These are phyloP conservation scores for Drechslera avenae DNA, from an alignment of 2,329 filamentous ascomycete species.

Conservation along the genomic window DNA sequence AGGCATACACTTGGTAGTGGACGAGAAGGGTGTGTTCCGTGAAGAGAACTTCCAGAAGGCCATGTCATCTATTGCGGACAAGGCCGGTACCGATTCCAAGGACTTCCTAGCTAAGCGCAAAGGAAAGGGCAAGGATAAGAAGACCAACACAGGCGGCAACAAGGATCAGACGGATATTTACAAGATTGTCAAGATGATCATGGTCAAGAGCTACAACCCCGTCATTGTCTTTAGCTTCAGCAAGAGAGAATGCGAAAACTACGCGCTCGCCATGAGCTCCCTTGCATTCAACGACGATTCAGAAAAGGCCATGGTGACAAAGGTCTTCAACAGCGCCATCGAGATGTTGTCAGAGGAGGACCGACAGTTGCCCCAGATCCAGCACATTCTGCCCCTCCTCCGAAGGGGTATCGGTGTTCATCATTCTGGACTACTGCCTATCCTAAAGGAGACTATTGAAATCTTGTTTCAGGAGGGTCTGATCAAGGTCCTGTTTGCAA, in stretches of 20 bases:
- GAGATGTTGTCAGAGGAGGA: conserved; percentile 92
- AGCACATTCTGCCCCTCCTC: conserved; percentile 85
- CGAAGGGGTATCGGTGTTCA: conserved; percentile 95
- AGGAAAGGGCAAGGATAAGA: conserved; percentile 91
- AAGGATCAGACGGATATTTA: conserved; percentile 76
- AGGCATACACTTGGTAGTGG: conserved; percentile 91
- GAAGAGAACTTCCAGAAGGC: conserved; percentile 98
- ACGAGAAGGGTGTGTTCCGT: conserved; percentile 94
- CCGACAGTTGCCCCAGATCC: conserved; percentile 84
- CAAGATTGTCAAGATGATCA: conserved; percentile 99
- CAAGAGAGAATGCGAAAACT: conserved; percentile 92
- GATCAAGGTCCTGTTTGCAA: conserved; percentile 97
- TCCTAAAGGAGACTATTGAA: conserved; percentile 97
- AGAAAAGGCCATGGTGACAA: conserved; percentile 90
- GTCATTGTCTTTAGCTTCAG: conserved; percentile 99
- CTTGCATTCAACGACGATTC: conserved; percentile 96
- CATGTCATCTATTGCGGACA: conserved; percentile 87
- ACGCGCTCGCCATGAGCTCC: conserved; percentile 83
- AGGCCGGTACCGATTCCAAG: conserved; percentile 80
- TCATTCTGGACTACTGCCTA: conserved; percentile 92
- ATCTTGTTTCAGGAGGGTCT: conserved; percentile 98
- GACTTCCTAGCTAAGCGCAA: conserved; percentile 80
- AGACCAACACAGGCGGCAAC: conserved; percentile 83
- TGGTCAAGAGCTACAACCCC: conserved; percentile 95
- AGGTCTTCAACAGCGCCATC: conserved; percentile 92